Evolutionary conservation across 169 alveolate genomes (phyloP), one percentile per base, ranked within the genome.

Genomic region (Plasmodium vivax): DNA sequence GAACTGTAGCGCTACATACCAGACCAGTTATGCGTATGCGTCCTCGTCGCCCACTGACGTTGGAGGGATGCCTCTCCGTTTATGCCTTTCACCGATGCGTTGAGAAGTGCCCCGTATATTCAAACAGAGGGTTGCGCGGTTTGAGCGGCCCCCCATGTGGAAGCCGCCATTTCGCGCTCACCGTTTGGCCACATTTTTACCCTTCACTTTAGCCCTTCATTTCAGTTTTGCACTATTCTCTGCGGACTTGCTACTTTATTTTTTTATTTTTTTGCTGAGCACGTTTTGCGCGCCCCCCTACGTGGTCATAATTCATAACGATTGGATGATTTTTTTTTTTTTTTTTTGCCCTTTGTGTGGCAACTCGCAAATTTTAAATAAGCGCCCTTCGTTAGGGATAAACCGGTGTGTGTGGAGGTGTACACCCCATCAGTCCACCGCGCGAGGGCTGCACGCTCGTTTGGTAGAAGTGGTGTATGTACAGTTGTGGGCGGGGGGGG

Each of bases 241-340:
- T 56, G 77, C 12, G 32, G 32, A 56, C 16, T 16, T 14, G 30
- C 2, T 43, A 36, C 58, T 43, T 36, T 82, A 47, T 82, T 47
- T 47, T 84, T 84, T 84, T 73, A 32, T 84, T 62, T 62, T 62
- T 62, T 62, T 30, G 8, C 38, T 72, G 92, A 73, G 75, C 74
- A 73, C 68, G 72, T 58, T 23, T 32, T 14, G 27, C 85, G 36
- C 27, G 92, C 36, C 45, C 71, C 36, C 75, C 34, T 19, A 19
- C 12, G 34, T 62, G 75, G 75, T 62, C 75, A 62, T 62, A 62
- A 62, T 62, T 62, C 75, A 62, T 62, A 62, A n/a, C 27, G 34
- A 62, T 62, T 62, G 75, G 75, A 19, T 23, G 75, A 62, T 62
- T 62, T 62, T 62, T 62, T 62, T 62, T 62, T 62, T 62, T 62